Conservation (phyloP, 2,329 filamentous ascomycete genomes). For the Plenodomus lindquistii region DNA sequence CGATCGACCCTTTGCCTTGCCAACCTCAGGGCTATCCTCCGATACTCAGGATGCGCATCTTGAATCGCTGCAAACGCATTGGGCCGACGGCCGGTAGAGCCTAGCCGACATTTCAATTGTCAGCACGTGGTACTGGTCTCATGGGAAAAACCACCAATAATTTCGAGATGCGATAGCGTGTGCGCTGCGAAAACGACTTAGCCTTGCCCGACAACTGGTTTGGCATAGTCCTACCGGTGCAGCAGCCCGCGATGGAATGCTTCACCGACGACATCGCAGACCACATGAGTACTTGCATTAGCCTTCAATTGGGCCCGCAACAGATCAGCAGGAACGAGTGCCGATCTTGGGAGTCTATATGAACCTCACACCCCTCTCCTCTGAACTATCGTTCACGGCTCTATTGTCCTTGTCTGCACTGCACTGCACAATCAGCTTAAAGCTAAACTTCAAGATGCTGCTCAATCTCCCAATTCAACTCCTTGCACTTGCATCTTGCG, state of each 20-base stretch:
- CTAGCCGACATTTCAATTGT: neutral
- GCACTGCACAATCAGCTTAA: too few relatives aligned
- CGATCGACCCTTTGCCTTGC: constrained; percentile 8
- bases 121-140: neutral
- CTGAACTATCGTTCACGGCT: neutral
- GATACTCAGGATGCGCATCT: constrained; percentile 3
- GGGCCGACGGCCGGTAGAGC: neutral
- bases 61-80: constrained; percentile 1
- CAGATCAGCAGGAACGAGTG: neutral
- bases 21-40: constrained; percentile 6
- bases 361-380: neutral
- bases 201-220: too few relatives aligned
- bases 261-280: neutral
- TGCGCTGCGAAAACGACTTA: too few relatives aligned
- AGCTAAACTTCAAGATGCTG: constrained; percentile 21
- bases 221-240: too few relatives aligned
- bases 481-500: constrained; percentile 19
- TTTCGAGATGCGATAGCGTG: neutral
- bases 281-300: neutral
- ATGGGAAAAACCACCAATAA: neutral
- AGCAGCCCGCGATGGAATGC: neutral
- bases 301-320: neutral
- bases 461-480: constrained; percentile 27
- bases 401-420: neutral
- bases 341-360: neutral